phyloP scores from a whole-genome alignment of 2,329 filamentous ascomycete genomes.

The Sclerotinia subarctica region DNA sequence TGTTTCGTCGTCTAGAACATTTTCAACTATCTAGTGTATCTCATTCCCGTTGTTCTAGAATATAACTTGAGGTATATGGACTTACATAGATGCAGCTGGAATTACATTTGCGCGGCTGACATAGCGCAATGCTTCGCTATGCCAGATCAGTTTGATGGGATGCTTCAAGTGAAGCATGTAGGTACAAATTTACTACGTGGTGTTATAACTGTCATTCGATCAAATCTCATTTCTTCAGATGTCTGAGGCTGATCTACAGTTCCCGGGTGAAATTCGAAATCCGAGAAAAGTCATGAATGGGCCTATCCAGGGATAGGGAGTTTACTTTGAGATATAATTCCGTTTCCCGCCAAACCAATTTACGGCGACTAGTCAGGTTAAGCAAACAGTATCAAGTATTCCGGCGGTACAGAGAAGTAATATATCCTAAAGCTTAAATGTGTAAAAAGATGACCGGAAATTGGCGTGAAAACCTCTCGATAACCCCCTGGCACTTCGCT shows the following conservation, averaged over 20 bases:
- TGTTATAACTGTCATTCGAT: background rate
- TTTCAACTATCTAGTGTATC: background rate
- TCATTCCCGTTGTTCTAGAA: background rate
- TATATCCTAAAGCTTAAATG: background rate
- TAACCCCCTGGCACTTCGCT: background rate
- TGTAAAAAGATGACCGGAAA: background rate
- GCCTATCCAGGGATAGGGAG: too few relatives aligned
- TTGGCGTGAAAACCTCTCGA: background rate
- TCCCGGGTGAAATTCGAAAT: background rate
- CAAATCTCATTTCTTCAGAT: background rate
- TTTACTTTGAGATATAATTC: background rate
- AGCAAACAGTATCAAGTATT: background rate
- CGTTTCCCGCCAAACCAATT: too few relatives aligned
- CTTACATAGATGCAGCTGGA: background rate
- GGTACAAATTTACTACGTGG: too few relatives aligned
- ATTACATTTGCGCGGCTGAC: background rate
- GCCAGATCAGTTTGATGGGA: background rate
- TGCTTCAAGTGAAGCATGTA: background rate
- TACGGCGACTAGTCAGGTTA: too few relatives aligned
- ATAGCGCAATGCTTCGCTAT: background rate
- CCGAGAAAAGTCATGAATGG: background rate
- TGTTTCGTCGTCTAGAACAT: background rate
- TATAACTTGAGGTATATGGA: background rate
- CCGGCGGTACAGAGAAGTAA: background rate
- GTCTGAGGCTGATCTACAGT: background rate